Evolutionary conservation across 2,329 filamentous ascomycete species (phyloP).

Genomic region (Alternaria dauci): DNA sequence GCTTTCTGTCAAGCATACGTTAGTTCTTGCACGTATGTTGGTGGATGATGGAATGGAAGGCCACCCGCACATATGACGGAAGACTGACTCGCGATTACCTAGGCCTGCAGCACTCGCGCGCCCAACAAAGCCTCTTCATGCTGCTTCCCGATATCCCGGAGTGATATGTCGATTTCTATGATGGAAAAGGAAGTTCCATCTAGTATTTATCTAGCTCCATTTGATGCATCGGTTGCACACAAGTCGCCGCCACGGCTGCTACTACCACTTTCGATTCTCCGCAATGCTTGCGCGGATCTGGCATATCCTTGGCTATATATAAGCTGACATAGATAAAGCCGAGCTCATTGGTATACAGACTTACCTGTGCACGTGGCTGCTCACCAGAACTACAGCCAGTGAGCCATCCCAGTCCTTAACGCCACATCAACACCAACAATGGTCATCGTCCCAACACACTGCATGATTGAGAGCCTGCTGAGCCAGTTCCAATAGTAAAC

Average conservation of each 20-base stretch:
- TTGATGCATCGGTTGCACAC: neutral
- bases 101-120: neutral
- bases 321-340: neutral
- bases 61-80: neutral
- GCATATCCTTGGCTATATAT: neutral
- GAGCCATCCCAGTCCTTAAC: neutral
- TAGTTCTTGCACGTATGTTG: neutral
- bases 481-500: accelerated
- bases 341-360: neutral
- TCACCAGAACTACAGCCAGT: neutral
- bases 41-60: neutral
- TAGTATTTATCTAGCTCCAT: neutral
- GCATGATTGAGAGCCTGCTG: neutral
- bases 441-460: neutral
- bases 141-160: neutral
- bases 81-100: neutral
- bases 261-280: neutral
- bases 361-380: neutral
- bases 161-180: neutral
- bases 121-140: neutral
- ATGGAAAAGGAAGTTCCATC: neutral
- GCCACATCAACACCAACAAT: neutral
- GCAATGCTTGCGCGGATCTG: neutral
- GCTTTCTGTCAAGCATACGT: no score
- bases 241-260: neutral